A percentile compares a stretch with the other conserved stretches of the same genome.
phyloP scores from a whole-genome alignment of 345 rosid species.

The Fremontodendron californicum region DNA sequence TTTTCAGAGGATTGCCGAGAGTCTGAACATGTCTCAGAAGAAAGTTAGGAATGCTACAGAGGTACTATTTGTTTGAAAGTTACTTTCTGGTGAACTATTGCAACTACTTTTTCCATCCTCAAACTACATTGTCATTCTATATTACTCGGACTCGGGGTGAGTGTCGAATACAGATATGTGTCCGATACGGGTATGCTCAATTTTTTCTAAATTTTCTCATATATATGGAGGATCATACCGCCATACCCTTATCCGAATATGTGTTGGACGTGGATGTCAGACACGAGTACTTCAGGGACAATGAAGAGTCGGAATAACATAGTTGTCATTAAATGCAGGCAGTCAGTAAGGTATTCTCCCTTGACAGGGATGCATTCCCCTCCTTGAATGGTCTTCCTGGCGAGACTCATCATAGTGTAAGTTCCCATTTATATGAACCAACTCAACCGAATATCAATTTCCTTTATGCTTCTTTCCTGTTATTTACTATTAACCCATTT shows the following conservation, averaged over 20 bases:
- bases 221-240: no score
- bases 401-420: slow-evolving; percentile 84
- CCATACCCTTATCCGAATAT: no score
- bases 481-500: slow-evolving; percentile 6
- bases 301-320: no score
- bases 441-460: not conserved
- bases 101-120: slow-evolving; percentile 11
- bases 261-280: no score
- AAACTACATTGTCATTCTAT: slow-evolving; percentile 8
- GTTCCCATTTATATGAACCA: slow-evolving; percentile 23
- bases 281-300: no score
- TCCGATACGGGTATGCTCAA: no score
- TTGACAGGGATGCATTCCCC: slow-evolving; percentile 88
- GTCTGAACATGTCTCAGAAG: slow-evolving; percentile 78
- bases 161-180: no score
- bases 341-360: slow-evolving; percentile 67
- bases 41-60: slow-evolving; percentile 94
- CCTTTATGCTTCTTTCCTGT: not conserved
- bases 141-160: no score
- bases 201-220: no score
- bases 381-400: slow-evolving; percentile 83
- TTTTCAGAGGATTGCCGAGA: slow-evolving; percentile 80
- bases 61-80: slow-evolving; percentile 35
- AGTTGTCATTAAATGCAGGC: no score
- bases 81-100: not conserved